Evolutionary conservation across 2,329 filamentous ascomycete genomes (phyloP), one percentile per base, ranked within the genome.

Genomic region (Ophiostoma fasciatum): DNA sequence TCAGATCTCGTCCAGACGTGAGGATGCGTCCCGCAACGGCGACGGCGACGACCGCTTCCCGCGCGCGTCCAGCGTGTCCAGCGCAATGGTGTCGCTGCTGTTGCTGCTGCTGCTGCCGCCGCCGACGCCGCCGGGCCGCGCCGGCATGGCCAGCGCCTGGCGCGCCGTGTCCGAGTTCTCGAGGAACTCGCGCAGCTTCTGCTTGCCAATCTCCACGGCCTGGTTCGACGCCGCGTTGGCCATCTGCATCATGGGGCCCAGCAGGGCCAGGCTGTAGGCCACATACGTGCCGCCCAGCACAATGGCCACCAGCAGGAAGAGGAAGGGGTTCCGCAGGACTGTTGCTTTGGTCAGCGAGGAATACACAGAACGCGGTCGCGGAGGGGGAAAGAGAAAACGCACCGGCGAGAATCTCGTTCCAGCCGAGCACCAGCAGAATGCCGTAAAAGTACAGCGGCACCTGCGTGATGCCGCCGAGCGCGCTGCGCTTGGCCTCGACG

Each of bases 341-440:
- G 49, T 12, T 6, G 26, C 11, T 13, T 7, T 31, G 8, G 14
- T 17, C 7, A 15, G 6, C 4, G 22, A 45, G 35, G 15, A 33
- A 13, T 27, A 39, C 27, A 20, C 25, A 21, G 12, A 23, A 28
- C 17, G 22, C 35, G 33, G 4, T n/a, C n/a, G n/a, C n/a, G n/a
- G n/a, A n/a, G n/a, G n/a, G n/a, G n/a, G n/a, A n/a, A n/a, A n/a
- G n/a, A 31, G 11, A 26, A 22, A 27, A 54, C 81, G 68, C 68
- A 93, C 87, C 84, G 51, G 87, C 82, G 46, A 93, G 64, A 44
- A 98, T 87, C 60, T 98, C 90, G 58, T 98, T 98, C 90, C 90
- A 98, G n/a, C 90, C 90, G 33, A 98, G 66, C 17, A 84, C 82
- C 45, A 98, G 63, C 38, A 98, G 66, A 38, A 96, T 57, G 28